These are phyloP conservation scores for Blastomyces percursus DNA, from an alignment of 2,329 filamentous ascomycete species.

Conservation along the genomic window DNA sequence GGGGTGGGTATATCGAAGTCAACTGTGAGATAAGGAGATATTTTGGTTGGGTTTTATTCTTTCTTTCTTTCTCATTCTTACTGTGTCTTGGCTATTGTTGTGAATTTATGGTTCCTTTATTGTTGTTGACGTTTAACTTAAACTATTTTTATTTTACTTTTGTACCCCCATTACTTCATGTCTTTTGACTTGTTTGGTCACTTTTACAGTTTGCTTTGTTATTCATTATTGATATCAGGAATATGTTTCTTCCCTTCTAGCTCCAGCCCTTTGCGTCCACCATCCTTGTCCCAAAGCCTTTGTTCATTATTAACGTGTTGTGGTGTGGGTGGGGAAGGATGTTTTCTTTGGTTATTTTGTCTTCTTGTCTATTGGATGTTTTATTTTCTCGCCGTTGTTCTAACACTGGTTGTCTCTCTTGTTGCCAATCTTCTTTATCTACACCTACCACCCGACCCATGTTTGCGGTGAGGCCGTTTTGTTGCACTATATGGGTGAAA, in stretches of 20 bases:
- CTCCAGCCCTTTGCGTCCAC: neutral
- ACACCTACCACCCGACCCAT: neutral
- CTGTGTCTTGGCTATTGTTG: neutral
- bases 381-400: neutral
- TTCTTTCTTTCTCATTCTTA: neutral
- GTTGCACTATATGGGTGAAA: neutral
- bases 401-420: neutral
- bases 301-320: neutral
- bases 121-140: neutral
- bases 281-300: neutral
- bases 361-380: neutral
- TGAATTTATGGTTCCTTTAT: neutral
- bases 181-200: neutral
- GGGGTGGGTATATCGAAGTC: neutral
- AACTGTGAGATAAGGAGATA: neutral
- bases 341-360: neutral
- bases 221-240: neutral
- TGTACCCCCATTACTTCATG: neutral
- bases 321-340: neutral
- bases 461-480: neutral
- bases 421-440: neutral
- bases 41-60: neutral
- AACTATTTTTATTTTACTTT: neutral
- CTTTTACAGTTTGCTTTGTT: neutral
- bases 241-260: neutral